phyloP scores from a whole-genome alignment of 208 protist species.

The Leishmania tarentolae region DNA sequence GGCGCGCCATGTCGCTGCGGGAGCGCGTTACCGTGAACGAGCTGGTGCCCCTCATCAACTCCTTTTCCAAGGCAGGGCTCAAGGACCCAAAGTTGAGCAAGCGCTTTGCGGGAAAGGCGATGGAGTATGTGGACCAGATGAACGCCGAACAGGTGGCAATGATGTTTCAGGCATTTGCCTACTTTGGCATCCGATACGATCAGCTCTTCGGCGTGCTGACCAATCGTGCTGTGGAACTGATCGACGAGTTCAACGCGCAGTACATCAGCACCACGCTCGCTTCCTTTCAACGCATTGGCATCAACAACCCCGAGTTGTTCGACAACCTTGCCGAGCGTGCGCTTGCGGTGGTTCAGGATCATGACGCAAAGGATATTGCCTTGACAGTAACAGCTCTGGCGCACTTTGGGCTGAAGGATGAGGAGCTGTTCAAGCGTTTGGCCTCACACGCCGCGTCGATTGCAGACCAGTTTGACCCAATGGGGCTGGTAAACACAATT shows the following conservation, averaged over 20 bases:
- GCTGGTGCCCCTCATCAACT: conserved; percentile 82
- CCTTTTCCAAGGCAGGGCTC: conserved; percentile 86
- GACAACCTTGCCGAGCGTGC: conserved; percentile 92
- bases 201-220: conserved; percentile 93
- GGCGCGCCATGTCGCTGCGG: conserved; percentile 84
- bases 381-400: conserved; percentile 87
- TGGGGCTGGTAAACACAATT: conserved; percentile 83
- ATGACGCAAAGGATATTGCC: conserved; percentile 86
- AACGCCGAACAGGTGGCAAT: conserved; percentile 87
- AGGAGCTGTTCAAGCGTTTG: conserved; percentile 90
- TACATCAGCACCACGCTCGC: conserved; percentile 90
- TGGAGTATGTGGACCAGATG: conserved; percentile 94
- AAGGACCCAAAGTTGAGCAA: conserved; percentile 90
- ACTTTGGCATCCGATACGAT: conserved; percentile 92
- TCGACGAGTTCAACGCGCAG: conserved; percentile 92
- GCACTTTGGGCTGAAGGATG: conserved; percentile 91
- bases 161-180: conserved; percentile 89
- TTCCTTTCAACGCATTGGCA: conserved; percentile 91
- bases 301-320: conserved; percentile 93
- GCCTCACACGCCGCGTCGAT: conserved; percentile 88
- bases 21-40: conserved; percentile 91
- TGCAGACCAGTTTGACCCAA: conserved; percentile 84
- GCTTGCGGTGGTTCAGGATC: conserved; percentile 88
- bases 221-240: conserved; percentile 91
- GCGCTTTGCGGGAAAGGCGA: conserved; percentile 87